Conservation (phyloP, 129 eudicot species). For the Helichrysum umbraculigerum region DNA sequence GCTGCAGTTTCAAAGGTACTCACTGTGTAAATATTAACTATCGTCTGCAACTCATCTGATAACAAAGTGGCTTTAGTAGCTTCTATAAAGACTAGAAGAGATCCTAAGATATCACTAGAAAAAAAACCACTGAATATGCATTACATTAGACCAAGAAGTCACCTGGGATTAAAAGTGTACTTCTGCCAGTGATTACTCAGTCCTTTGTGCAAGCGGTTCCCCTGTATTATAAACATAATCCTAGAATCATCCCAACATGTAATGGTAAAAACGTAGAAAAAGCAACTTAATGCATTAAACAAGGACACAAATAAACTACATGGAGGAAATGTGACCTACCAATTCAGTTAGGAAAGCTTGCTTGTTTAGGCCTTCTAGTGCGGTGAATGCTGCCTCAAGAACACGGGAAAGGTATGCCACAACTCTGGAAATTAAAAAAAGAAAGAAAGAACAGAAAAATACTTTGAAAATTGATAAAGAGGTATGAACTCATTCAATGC, state of each 20-base stretch:
- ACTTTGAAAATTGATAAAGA: not conserved
- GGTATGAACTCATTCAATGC: not conserved
- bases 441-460: not conserved
- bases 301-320: not conserved
- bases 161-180: constrained; percentile 97
- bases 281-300: not conserved
- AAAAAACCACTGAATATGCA: constrained; percentile 1
- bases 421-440: constrained; percentile 45
- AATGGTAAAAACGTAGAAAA: constrained; percentile 13
- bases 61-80: constrained; percentile 9
- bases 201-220: constrained; percentile 95
- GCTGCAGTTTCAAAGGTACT: constrained; percentile 10
- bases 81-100: not conserved
- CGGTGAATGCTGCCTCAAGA: constrained; percentile 97
- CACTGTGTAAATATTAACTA: not conserved
- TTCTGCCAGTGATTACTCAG: constrained; percentile 89
- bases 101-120: not conserved
- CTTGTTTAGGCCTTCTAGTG: constrained; percentile 93
- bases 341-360: constrained; percentile 93
- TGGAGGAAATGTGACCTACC: constrained; percentile 45
- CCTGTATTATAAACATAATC: constrained; percentile 39
- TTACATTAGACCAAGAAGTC: constrained; percentile 21
- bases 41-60: constrained; percentile 10
- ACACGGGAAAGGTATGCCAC: constrained; percentile 98
- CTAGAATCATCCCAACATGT: constrained; percentile 15